Evolutionary conservation across 257 asterid genomes (phyloP).

Genomic region (Solanum megistacrolobum): DNA sequence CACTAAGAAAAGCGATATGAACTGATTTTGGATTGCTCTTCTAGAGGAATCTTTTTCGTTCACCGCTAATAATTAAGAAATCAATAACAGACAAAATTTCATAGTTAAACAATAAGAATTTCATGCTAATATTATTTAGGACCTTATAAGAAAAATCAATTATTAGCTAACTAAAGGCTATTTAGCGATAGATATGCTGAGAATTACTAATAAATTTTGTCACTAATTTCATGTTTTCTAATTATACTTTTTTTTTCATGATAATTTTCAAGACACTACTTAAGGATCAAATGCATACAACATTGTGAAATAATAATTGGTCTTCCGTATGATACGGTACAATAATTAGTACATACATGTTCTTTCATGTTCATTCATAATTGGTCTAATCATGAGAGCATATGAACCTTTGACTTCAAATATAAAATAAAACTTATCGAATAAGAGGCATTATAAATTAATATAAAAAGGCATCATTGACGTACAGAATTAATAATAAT

Average conservation of each 20-base stretch:
- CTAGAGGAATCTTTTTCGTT: background rate
- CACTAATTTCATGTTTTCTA: too few species aligned
- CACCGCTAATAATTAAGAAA: background rate
- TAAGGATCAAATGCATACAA: background rate
- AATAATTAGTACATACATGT: background rate
- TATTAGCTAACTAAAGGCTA: too few species aligned
- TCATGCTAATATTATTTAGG: too few species aligned
- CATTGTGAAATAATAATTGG: background rate
- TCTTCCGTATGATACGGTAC: background rate
- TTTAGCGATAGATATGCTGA: too few species aligned
- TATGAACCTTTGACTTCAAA: background rate
- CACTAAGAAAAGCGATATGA: background rate
- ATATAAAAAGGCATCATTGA: background rate
- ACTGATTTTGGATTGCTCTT: background rate
- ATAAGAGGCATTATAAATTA: background rate
- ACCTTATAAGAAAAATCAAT: background rate
- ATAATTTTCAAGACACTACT: background rate
- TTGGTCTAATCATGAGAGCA: background rate
- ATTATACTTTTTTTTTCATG: background rate
- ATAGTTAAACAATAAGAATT: too few species aligned
- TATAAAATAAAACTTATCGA: background rate
- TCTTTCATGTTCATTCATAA: background rate
- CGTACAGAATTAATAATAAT: background rate
- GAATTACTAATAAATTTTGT: background rate
- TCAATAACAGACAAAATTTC: too few species aligned